Conservation (phyloP, 352 stramenopile genomes). For the Globisporangium radiosum region DNA sequence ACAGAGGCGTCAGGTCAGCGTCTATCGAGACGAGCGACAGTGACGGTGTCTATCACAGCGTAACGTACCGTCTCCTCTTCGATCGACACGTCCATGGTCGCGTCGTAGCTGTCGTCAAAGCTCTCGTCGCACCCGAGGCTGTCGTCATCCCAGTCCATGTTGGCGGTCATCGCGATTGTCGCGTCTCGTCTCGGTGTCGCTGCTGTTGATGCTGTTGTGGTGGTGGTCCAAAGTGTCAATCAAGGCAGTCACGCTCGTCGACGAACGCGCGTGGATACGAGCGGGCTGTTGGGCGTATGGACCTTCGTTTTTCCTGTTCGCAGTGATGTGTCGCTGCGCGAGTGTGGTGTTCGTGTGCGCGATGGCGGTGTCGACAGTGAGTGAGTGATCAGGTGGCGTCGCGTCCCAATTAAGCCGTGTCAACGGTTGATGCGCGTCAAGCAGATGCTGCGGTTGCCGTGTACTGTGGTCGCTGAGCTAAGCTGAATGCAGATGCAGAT, state of each 20-base stretch:
- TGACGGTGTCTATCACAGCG: no score
- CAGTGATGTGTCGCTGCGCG: no score
- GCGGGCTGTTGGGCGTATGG: no score
- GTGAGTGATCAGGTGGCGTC: neutral
- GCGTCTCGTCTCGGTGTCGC: neutral
- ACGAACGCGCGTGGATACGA: no score
- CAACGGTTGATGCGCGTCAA: no score
- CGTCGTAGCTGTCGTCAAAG: slow-evolving; percentile 52
- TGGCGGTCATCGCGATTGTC: no score
- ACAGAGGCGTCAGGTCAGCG: neutral
- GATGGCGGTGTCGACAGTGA: no score
- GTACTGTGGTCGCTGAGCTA: neutral
- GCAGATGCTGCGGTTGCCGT: neutral
- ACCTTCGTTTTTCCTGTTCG: no score
- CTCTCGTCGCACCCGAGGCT: slow-evolving; percentile 76
- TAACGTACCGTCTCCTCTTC: slow-evolving; percentile 35
- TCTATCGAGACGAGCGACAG: no score
- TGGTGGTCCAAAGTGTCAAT: neutral
- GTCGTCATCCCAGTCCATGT: slow-evolving; percentile 62
- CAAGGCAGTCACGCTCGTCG: no score
- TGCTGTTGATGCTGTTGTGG: neutral
- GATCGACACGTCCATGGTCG: slow-evolving; percentile 31
- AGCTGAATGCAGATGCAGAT: neutral
- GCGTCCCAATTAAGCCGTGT: neutral
- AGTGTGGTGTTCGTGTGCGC: no score